Base-by-base conservation (phyloP, 257 asterid genomes). In the Lycium barbarum region DNA sequence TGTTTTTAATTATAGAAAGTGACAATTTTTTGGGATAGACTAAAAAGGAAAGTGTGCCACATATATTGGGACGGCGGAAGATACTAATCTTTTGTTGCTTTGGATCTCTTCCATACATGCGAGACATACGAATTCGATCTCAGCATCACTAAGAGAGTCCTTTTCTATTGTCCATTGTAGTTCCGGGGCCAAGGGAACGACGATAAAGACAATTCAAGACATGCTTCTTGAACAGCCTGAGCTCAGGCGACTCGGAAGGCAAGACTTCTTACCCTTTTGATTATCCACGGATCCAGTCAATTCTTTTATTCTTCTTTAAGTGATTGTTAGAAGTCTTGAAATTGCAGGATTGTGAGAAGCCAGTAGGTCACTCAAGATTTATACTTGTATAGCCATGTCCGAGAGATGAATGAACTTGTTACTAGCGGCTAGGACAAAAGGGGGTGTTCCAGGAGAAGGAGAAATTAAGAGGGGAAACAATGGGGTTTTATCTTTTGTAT, bases 181-280 rank as follows among this genome's bases (percentile, higher is more conserved):
- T 87, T 87, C 83, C 67, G 82, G 88, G 18, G 72, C 83, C 73
- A 84, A 83, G 80, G 91, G 88, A 82, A 86, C 51, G 85, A 26
- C 84, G 33, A 87, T n/a, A 66, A 92, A 87, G 83, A 83, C 95
- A 36, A 88, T 95, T 20, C 95, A 91, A 53, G 93, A 94, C 74
- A 83, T 94, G 95, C 92, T 96, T 88, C 93, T 92, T 62, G 93
- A 92, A 84, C 97, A 92, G 84, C 98, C 98, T 10, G 96, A 90
- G 92, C 94, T 94, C 51, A 90, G 94, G 3, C 91, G 89, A 45
- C 71, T 95, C 87, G 97, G 93, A 89, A 91, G 97, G 97, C 91
- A 92, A 67, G 84, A 59, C 40, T 58, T 66, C 55, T 9, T 4
- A 57, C 36, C 9, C 13, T 57, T 20, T n/a, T 55, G 40, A 6